These are phyloP conservation scores for Nannochloropsis granulata DNA, from an alignment of 108 stramenopile genomes.

Conservation along the genomic window DNA sequence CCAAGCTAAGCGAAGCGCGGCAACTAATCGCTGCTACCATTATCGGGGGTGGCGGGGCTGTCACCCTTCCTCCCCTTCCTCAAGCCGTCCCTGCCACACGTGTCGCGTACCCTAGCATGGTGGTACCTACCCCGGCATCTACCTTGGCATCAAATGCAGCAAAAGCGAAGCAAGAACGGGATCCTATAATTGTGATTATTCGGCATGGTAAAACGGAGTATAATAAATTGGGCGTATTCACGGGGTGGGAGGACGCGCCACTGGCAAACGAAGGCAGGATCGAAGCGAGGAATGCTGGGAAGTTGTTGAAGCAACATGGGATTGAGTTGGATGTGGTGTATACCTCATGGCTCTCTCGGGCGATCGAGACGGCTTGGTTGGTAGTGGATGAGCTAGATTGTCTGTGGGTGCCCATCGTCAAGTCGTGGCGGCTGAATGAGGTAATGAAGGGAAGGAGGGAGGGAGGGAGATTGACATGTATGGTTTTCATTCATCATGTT, in stretches of 20 bases:
- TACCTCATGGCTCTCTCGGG: constrained; percentile 71
- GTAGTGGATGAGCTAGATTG: constrained; percentile 62
- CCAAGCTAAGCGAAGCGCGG: background rate
- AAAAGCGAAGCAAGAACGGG: constrained; percentile 2
- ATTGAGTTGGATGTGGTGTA: constrained; percentile 56
- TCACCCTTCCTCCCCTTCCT: background rate
- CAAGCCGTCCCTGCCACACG: background rate
- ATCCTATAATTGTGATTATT: constrained; percentile 67
- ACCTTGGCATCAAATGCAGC: background rate
- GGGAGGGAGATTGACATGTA: constrained; percentile 29
- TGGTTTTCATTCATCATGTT: background rate
- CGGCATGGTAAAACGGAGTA: constrained; percentile 81
- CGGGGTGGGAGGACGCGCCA: constrained; percentile 77
- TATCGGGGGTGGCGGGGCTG: background rate
- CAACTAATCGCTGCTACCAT: background rate
- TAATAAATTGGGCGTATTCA: constrained; percentile 78
- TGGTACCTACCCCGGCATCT: background rate
- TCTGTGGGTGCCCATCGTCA: constrained; percentile 62
- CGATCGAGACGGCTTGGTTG: constrained; percentile 72
- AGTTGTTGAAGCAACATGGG: background rate
- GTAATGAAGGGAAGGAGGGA: constrained; percentile 70
- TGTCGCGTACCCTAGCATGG: background rate
- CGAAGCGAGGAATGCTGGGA: constrained; percentile 66
- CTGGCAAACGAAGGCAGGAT: constrained; percentile 67
- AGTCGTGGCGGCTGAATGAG: constrained; percentile 78